Percentiles rank a stretch among this genome's conserved stretches.
Evolutionary conservation across 176 grass and related monocot genomes (phyloP).

Genomic region (Cenchrus americanus): DNA sequence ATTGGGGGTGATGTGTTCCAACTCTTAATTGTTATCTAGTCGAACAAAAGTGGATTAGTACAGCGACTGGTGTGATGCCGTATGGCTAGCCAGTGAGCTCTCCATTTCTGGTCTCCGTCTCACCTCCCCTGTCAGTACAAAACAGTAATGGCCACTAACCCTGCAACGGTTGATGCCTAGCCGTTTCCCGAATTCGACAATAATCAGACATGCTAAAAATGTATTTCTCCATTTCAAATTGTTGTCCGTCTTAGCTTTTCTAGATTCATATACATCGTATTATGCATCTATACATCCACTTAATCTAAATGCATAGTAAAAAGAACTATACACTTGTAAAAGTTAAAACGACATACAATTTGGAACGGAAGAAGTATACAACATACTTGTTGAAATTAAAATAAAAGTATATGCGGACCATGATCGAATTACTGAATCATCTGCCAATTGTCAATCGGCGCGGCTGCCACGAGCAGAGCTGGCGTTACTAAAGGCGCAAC

Average conservation of each 20-base stretch:
- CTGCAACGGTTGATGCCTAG: neutral
- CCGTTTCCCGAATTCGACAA: neutral
- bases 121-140: neutral
- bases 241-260: no score
- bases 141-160: conserved; percentile 9
- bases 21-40: neutral
- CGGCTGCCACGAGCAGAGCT: neutral
- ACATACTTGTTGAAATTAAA: no score
- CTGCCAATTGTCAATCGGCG: neutral
- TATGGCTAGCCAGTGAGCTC: neutral
- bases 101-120: neutral
- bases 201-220: neutral
- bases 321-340: no score
- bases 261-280: no score
- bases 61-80: conserved; percentile 13
- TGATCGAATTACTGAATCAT: neutral
- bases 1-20: no score
- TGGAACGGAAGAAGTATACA: no score
- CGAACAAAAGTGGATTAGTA: neutral
- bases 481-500: no score
- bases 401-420: no score
- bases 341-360: no score
- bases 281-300: no score
- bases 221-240: no score
- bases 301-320: no score